Percentiles rank a stretch among this genome's conserved stretches.
These are phyloP conservation scores for Apostasia ramifera DNA, from an alignment of 106 monocot genomes.

Conservation along the genomic window DNA sequence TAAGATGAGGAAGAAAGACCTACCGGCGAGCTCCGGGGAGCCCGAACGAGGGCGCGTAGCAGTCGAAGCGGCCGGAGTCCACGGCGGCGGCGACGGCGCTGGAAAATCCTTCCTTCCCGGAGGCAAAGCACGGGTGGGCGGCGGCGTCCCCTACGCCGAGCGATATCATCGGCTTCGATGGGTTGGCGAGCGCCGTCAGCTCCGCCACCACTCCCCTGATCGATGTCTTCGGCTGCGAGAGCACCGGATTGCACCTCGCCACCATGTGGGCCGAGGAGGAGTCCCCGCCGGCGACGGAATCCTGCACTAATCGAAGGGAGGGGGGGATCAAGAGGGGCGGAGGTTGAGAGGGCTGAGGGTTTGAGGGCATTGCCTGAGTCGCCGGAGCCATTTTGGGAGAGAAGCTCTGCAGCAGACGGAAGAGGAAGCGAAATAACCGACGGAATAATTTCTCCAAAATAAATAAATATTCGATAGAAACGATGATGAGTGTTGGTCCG, in stretches of 20 bases:
- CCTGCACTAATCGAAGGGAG: background rate
- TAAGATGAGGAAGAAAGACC: background rate
- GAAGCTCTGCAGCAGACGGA: too few species aligned
- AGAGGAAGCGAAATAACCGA: too few species aligned
- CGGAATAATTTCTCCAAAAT: too few species aligned
- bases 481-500: too few species aligned
- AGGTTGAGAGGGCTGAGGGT: background rate
- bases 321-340: too few species aligned
- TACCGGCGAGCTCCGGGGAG: constrained; percentile 54
- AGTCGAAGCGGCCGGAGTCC: constrained; percentile 33
- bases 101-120: constrained; percentile 22
- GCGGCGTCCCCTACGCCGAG: constrained; percentile 76
- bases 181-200: constrained; percentile 28
- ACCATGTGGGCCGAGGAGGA: background rate
- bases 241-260: constrained; percentile 40
- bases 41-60: constrained; percentile 68
- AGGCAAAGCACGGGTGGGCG: constrained; percentile 29
- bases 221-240: constrained; percentile 37
- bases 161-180: constrained; percentile 47
- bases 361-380: background rate
- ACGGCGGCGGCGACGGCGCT: constrained; percentile 25
- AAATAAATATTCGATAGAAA: too few species aligned
- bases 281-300: background rate
- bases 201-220: constrained; percentile 61
- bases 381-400: too few species aligned